A percentile compares a stretch with the other conserved stretches of the same genome.
These are phyloP conservation scores for Delonix regia DNA, from an alignment of 306 rosid species.

Conservation along the genomic window DNA sequence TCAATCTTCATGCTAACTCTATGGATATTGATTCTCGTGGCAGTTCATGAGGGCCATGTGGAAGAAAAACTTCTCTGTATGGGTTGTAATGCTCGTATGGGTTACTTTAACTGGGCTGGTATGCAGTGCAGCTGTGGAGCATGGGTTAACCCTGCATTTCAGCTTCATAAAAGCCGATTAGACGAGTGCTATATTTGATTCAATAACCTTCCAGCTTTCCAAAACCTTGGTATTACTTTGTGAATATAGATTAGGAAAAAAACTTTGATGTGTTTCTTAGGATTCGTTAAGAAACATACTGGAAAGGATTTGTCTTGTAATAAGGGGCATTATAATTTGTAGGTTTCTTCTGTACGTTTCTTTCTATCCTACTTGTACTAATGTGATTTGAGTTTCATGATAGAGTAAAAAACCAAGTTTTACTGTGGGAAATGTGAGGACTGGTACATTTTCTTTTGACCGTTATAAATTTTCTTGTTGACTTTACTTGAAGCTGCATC, in stretches of 20 bases:
- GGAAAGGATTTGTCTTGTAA: no score
- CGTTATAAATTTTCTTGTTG: no score
- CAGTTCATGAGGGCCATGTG: slow-evolving; percentile 80
- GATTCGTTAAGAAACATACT: no score
- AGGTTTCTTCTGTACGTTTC: no score
- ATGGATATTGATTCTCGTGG: slow-evolving; percentile 32
- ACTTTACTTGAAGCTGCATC: no score
- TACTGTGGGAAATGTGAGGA: no score
- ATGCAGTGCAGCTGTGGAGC: slow-evolving; percentile 91
- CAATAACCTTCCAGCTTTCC: not conserved
- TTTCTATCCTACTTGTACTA: no score
- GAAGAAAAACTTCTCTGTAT: slow-evolving; percentile 69
- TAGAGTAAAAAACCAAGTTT: no score
- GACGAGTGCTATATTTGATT: slow-evolving; percentile 62
- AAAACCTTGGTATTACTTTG: not conserved
- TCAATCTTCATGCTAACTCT: slow-evolving; percentile 21
- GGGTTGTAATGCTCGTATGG: slow-evolving; percentile 83
- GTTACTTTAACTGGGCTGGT: slow-evolving; percentile 88
- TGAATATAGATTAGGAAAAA: not conserved
- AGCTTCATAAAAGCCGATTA: slow-evolving; percentile 74
- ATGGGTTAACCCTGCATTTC: slow-evolving; percentile 86
- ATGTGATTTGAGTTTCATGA: no score
- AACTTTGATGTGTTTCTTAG: no score
- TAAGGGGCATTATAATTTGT: no score
- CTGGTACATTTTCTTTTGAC: no score